Evolutionary conservation across 2,329 filamentous ascomycete genomes (phyloP).

Genomic region (Hypoxylon sp.): DNA sequence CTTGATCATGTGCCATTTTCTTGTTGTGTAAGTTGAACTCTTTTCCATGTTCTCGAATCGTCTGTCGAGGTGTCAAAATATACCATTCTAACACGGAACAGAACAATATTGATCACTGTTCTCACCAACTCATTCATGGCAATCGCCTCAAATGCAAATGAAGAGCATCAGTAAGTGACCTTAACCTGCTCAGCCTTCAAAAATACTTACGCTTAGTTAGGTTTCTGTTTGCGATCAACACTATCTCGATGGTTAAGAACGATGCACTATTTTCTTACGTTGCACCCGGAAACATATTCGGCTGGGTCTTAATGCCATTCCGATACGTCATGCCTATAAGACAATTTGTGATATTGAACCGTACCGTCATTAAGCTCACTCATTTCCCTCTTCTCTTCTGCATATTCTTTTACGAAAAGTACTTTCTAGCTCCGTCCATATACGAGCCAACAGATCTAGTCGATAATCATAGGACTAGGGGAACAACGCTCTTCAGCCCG

Average conservation of each 20-base stretch:
- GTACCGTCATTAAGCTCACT: slow-evolving; percentile 90
- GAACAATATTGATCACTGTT: slow-evolving; percentile 94
- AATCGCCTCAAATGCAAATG: slow-evolving; percentile 91
- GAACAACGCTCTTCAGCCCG: slow-evolving; percentile 80
- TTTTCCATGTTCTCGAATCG: no score
- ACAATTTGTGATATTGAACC: slow-evolving; percentile 86
- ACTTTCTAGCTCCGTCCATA: slow-evolving; percentile 80
- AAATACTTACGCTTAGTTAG: slow-evolving; percentile 53
- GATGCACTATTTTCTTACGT: slow-evolving; percentile 95
- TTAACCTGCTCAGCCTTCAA: not conserved
- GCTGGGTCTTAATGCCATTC: slow-evolving; percentile 88
- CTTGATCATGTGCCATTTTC: slow-evolving; percentile 93
- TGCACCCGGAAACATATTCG: slow-evolving; percentile 90
- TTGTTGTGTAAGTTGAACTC: slow-evolving; percentile 74
- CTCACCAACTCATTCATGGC: slow-evolving; percentile 96
- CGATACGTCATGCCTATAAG: slow-evolving; percentile 85
- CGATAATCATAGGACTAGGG: slow-evolving; percentile 73
- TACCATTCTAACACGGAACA: slow-evolving; percentile 51
- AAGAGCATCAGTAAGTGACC: slow-evolving; percentile 79
- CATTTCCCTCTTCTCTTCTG: slow-evolving; percentile 89
- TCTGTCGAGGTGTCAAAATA: not conserved
- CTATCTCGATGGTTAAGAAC: slow-evolving; percentile 98
- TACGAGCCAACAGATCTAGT: slow-evolving; percentile 89
- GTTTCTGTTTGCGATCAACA: slow-evolving; percentile 95
- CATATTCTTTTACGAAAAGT: slow-evolving; percentile 89